Percentiles rank a stretch among this genome's conserved stretches.
Conservation (phyloP, 2,329 filamentous ascomycete genomes). For the Taxawa tesnikishii region DNA sequence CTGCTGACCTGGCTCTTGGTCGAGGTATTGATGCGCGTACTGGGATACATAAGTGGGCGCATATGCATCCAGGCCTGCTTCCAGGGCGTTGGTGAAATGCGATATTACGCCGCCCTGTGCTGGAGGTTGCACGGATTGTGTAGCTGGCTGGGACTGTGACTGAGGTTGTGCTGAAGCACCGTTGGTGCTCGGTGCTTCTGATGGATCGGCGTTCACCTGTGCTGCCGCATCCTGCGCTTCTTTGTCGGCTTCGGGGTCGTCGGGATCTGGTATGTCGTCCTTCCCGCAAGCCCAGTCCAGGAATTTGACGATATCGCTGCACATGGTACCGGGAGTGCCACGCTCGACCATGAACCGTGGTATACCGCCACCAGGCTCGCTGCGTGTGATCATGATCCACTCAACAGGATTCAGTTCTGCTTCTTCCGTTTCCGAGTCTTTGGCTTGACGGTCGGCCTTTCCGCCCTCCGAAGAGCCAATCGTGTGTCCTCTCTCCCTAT, state of each 20-base stretch:
- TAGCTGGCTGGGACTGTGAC: conserved; percentile 4
- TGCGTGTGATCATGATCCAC: conserved; percentile 87
- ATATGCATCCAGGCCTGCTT: conserved; percentile 20
- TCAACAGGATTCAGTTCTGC: conserved; percentile 52
- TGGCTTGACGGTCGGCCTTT: conserved; percentile 16
- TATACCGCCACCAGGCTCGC: conserved; percentile 78
- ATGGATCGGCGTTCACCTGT: conserved; percentile 8
- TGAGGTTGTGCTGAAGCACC: conserved; percentile 1
- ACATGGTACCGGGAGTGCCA: conserved; percentile 70
- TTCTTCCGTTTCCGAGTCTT: conserved; percentile 5
- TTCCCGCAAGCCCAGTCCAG: conserved; percentile 59
- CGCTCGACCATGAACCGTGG: conserved; percentile 86
- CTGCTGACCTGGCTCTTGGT: conserved; percentile 4
- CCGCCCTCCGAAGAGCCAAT: conserved; percentile 28
- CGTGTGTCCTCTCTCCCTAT: conserved; percentile 25
- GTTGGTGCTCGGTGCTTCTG: background rate
- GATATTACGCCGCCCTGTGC: conserved; percentile 16
- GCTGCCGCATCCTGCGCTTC: conserved; percentile 8
- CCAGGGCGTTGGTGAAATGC: conserved; percentile 16
- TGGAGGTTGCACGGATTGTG: conserved; percentile 1
- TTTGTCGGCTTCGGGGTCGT: conserved; percentile 24
- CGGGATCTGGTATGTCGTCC: conserved; percentile 25
- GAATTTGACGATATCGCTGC: conserved; percentile 69
- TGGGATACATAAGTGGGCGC: conserved; percentile 19
- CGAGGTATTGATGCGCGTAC: conserved; percentile 14